Conservation (phyloP, 1,284 basidiomycete species). For the Irpex sp. region DNA sequence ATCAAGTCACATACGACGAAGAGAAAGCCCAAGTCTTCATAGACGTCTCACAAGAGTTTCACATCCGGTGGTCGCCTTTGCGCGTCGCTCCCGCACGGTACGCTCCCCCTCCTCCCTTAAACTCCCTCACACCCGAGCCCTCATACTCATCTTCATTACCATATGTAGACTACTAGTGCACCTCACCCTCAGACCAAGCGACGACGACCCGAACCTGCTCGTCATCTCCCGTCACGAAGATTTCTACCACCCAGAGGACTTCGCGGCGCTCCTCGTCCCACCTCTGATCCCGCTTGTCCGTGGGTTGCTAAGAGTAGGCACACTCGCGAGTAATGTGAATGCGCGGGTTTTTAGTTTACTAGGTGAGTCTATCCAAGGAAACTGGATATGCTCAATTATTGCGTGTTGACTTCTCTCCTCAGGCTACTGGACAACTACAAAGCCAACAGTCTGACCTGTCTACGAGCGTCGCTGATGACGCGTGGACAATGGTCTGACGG, state of each 20-base stretch:
- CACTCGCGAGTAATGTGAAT: slow-evolving; percentile 38
- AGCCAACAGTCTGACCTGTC: too few species aligned
- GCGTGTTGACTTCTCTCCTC: too few species aligned
- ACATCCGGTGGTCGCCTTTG: slow-evolving; percentile 46
- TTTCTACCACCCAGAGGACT: slow-evolving; percentile 58
- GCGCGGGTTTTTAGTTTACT: slow-evolving; percentile 26
- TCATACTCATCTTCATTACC: not conserved
- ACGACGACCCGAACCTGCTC: slow-evolving; percentile 31
- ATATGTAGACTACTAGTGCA: slow-evolving; percentile 36
- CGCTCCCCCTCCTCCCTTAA: slow-evolving; percentile 5
- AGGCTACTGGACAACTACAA: too few species aligned
- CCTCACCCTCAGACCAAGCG: slow-evolving; percentile 37
- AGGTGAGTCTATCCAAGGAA: slow-evolving; percentile 8
- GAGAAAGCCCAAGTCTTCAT: slow-evolving; percentile 37
- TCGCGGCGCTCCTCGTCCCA: slow-evolving; percentile 46
- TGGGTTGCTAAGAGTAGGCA: slow-evolving; percentile 34
- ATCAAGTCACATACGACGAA: slow-evolving; percentile 43
- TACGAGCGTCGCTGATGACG: too few species aligned
- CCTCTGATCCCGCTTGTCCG: slow-evolving; percentile 42
- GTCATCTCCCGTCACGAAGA: slow-evolving; percentile 57
- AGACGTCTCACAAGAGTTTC: slow-evolving; percentile 50
- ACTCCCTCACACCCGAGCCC: not conserved
- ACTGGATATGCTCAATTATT: too few species aligned
- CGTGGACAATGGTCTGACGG: too few species aligned
- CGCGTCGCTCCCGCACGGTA: slow-evolving; percentile 44